Conservation (phyloP, 305 asterid genomes). For the Solanum hybrid region DNA sequence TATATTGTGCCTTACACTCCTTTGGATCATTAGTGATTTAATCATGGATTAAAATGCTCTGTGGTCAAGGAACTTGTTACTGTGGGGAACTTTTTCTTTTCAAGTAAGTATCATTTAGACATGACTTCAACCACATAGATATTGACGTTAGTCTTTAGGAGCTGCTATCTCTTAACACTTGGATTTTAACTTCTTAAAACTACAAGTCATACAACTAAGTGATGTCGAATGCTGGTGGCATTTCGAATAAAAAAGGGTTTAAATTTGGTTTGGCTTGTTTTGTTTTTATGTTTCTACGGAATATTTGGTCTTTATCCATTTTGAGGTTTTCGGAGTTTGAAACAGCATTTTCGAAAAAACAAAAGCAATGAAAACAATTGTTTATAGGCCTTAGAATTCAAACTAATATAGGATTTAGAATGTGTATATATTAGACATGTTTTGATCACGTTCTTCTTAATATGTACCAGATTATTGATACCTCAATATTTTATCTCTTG, state of each 20-base stretch:
- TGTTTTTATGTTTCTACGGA: background rate
- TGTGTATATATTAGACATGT: background rate
- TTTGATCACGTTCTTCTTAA: background rate
- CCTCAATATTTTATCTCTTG: background rate
- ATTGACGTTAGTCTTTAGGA: background rate
- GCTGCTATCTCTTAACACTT: no score
- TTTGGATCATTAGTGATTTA: background rate
- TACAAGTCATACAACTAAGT: background rate
- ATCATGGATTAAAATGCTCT: background rate
- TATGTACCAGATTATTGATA: background rate
- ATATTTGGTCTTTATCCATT: background rate
- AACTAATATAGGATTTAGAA: background rate
- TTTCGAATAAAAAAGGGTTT: no score
- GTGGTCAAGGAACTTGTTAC: background rate
- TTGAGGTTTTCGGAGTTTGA: background rate
- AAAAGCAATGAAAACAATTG: background rate
- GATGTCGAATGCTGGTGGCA: background rate
- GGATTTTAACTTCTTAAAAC: no score
- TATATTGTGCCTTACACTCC: background rate
- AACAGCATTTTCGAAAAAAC: background rate
- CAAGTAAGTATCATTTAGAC: background rate
- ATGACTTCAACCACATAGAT: background rate
- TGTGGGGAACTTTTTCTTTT: background rate
- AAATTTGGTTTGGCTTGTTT: background rate
- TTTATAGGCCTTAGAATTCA: background rate